Percentiles rank a stretch among this genome's conserved stretches.
These are phyloP conservation scores for Trichoderma gracile DNA, from an alignment of 2,329 filamentous ascomycete genomes.

Conservation along the genomic window DNA sequence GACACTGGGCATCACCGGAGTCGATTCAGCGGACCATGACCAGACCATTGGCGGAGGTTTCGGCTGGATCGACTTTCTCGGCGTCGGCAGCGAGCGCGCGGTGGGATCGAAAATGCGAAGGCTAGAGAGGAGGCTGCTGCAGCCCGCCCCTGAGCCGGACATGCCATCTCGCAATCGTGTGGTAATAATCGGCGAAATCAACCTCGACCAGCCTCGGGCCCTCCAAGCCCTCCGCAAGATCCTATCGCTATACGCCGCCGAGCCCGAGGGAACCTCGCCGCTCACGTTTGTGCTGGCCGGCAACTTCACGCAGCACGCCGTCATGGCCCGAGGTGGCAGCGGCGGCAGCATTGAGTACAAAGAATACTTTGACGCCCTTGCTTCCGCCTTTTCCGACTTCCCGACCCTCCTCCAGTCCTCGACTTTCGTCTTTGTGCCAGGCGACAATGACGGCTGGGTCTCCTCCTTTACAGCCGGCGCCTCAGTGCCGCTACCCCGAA, in stretches of 20 bases:
- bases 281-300: conserved; percentile 81
- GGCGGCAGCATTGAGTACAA: conserved; percentile 94
- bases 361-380: conserved; percentile 88
- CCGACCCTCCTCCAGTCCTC: conserved; percentile 74
- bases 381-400: conserved; percentile 79
- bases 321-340: conserved; percentile 67
- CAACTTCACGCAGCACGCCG: conserved; percentile 71
- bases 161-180: conserved; percentile 53
- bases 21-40: conserved; percentile 58
- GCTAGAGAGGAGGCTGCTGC: conserved; percentile 69
- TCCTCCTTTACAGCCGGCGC: conserved; percentile 80
- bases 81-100: conserved; percentile 84
- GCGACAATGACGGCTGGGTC: conserved; percentile 96
- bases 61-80: conserved; percentile 96
- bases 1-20: conserved; percentile 70
- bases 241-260: conserved; percentile 69
- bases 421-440: conserved; percentile 90
- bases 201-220: conserved; percentile 80
- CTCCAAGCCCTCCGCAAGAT: conserved; percentile 80
- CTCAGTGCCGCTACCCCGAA: conserved; percentile 67
- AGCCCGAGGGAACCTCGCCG: conserved; percentile 65
- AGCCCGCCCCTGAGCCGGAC: conserved; percentile 40
- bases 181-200: conserved; percentile 81
- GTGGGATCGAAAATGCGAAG: conserved; percentile 79
- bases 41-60: conserved; percentile 76